Evolutionary conservation across 1,139 yeast species (phyloP).

Genomic region (Arxiozyma heterogenica): DNA sequence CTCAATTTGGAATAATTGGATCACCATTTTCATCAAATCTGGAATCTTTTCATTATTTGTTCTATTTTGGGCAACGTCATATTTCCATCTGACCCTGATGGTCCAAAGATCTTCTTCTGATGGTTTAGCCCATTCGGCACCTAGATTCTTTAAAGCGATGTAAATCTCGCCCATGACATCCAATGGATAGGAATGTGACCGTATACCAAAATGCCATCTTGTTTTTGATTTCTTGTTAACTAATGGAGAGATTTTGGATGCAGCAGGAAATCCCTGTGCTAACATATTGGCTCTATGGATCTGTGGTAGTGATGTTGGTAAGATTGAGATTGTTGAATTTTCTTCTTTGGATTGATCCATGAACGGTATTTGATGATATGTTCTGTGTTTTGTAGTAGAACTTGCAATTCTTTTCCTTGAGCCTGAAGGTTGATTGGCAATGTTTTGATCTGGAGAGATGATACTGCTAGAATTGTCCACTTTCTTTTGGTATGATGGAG

Average conservation of each 20-base stretch:
- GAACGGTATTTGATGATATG: constrained; percentile 28
- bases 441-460: constrained; percentile 3
- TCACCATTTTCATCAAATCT: constrained; percentile 94
- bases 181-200: constrained; percentile 91
- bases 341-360: constrained; percentile 27
- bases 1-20: constrained; percentile 89
- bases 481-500: constrained; percentile 16
- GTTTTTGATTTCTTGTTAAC: constrained; percentile 81
- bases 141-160: constrained; percentile 82
- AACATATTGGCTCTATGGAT: constrained; percentile 91
- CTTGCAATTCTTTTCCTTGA: constrained; percentile 13
- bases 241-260: constrained; percentile 60
- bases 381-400: constrained; percentile 21
- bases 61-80: constrained; percentile 34
- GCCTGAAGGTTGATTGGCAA: background rate
- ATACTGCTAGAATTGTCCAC: background rate
- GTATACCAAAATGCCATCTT: constrained; percentile 97
- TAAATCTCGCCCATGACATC: constrained; percentile 99
- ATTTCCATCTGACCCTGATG: constrained; percentile 91
- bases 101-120: constrained; percentile 94
- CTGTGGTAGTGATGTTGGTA: constrained; percentile 90
- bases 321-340: constrained; percentile 66
- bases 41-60: constrained; percentile 34
- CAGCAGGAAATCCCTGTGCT: constrained; percentile 42
- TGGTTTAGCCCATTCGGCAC: constrained; percentile 97